A percentile compares a stretch with the other conserved stretches of the same genome.
Evolutionary conservation across 139 green algal species (phyloP).

Genomic region (Edaphochlamys debaryana): DNA sequence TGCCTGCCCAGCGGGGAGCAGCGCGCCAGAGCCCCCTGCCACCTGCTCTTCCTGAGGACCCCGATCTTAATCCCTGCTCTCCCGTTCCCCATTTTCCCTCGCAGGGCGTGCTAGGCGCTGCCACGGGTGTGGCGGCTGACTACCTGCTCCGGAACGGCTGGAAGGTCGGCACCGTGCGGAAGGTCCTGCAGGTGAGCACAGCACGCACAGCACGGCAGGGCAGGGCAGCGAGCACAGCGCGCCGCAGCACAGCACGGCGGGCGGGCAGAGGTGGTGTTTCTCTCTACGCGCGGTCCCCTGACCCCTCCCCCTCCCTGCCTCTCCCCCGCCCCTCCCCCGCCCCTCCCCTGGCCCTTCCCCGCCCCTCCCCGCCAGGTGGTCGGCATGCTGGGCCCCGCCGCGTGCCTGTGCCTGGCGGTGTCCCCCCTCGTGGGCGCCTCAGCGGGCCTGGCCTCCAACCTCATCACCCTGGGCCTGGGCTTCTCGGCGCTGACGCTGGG

Average conservation of each 20-base stretch:
- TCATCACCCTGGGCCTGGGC: conserved; percentile 78
- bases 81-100: too few species aligned
- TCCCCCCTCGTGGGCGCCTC: conserved; percentile 62
- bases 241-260: too few species aligned
- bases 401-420: conserved; percentile 72
- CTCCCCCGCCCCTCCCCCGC: neutral
- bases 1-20: too few species aligned
- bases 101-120: conserved; percentile 59
- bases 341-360: neutral
- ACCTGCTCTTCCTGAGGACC: too few species aligned
- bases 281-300: too few species aligned
- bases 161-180: conserved; percentile 55
- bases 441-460: conserved; percentile 54
- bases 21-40: too few species aligned
- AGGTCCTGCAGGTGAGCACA: conserved; percentile 55
- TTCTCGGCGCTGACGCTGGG: conserved; percentile 80
- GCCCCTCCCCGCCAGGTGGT: conserved; percentile 43
- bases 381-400: conserved; percentile 82
- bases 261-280: too few species aligned
- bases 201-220: too few species aligned
- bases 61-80: too few species aligned
- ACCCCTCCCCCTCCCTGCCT: too few species aligned
- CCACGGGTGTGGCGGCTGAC: conserved; percentile 58
- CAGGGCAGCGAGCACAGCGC: too few species aligned
- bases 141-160: conserved; percentile 52